Base-by-base conservation (phyloP, 2,329 filamentous ascomycete species). In the Chaetomium sp. region DNA sequence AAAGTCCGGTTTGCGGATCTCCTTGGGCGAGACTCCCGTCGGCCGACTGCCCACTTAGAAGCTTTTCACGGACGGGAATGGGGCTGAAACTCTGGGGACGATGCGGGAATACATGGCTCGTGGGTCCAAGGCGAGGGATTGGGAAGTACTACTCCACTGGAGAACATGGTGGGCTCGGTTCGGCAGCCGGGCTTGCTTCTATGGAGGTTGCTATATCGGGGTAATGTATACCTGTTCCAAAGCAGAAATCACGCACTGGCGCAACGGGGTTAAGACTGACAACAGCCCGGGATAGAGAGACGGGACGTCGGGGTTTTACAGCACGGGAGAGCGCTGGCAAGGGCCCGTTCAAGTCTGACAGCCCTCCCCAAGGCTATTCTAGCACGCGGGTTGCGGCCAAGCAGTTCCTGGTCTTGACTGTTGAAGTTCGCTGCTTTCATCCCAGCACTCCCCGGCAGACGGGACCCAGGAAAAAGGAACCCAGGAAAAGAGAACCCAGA, bases 201-300 rank as follows among this genome's bases (percentile, higher is more conserved):
- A 27, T 27, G 19, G 19, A 27, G 36, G 52, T 19, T 57, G 56
- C 54, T 65, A 64, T 63, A 65, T 59, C 58, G 56, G 55, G 44
- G 59, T 50, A 63, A 62, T 65, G 55, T 66, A 61, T 59, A 55
- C 42, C 53, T 49, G 54, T 55, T 61, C 55, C 54, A 54, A 38
- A 49, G n/a, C 55, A 61, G 59, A 66, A 67, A 66, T 66, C 56
- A 62, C 64, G 64, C 64, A 65, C 54, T 51, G 34, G 19, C 19
- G 19, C 19, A 27, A 27, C 19, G 19, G 19, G 19, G 19, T 27
- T 27, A 27, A 27, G 19, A 27, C 19, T 27, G 19, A 27, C 19
- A 27, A 27, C 19, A 27, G 19, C 19, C 19, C 19, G 19, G 19
- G 19, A 27, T 27, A 27, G 19, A 27, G 19, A 27, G 19, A 27